phyloP scores from a whole-genome alignment of 2,329 filamentous ascomycete genomes.

The Fusarium sp. region DNA sequence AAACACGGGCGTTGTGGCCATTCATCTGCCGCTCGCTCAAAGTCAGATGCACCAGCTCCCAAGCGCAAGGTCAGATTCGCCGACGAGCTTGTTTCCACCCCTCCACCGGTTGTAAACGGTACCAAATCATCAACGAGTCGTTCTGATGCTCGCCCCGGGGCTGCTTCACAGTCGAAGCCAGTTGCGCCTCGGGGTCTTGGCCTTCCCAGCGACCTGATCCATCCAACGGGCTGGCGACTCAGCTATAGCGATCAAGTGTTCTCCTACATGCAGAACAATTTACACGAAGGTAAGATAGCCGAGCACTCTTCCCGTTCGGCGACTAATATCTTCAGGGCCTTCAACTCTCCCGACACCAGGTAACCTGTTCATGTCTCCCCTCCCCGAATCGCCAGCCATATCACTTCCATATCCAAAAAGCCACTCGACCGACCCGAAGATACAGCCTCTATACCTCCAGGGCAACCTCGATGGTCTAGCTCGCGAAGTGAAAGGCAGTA shows the following conservation, averaged over 20 bases:
- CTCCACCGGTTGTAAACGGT: neutral
- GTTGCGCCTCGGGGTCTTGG: no score
- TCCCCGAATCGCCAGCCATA: no score
- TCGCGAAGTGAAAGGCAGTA: no score
- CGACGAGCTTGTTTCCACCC: neutral
- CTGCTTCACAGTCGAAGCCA: no score
- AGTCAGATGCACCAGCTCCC: neutral
- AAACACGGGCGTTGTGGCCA: neutral
- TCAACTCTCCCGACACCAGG: neutral
- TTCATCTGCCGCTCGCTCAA: neutral
- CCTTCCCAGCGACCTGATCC: neutral
- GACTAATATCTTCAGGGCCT: neutral
- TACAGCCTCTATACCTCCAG: no score
- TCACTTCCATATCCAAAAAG: no score
- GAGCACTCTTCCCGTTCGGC: neutral
- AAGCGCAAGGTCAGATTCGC: neutral
- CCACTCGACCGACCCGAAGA: no score
- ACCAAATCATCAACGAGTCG: neutral
- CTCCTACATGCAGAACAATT: neutral
- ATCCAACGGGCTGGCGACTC: neutral
- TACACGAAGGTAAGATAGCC: neutral
- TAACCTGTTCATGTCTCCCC: no score
- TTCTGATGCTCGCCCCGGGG: no score
- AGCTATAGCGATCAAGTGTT: neutral
- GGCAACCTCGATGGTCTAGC: no score